Evolutionary conservation across 805 yeast genomes (phyloP), one percentile per base, ranked within the genome.

Genomic region (Saccharomycopsis fibuligera): DNA sequence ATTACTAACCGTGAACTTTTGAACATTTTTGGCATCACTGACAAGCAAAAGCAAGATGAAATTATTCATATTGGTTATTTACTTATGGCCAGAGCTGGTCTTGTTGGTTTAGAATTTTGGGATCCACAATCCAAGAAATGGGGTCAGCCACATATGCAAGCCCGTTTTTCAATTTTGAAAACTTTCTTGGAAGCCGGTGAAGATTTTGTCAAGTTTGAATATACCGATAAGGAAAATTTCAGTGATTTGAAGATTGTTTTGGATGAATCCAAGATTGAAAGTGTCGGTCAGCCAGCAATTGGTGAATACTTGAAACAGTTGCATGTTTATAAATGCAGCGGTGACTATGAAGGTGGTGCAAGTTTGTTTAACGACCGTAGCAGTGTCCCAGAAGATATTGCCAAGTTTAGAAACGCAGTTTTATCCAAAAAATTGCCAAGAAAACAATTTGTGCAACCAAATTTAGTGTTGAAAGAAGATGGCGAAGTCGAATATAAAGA

Each of bases 141-240:
- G 96, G 96, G 96, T 27, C 96, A 88, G 68, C 81, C 96, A 12
- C 96, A 88, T 63, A 86, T 87, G 88, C 95, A 87, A 68, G 96
- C 96, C 3, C 74, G 96, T 64, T 88, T 75, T 66, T 86, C 93
- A 29, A 87, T 88, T 57, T 73, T 86, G 74, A 86, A 85, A 68
- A 75, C 82, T 12, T 80, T 86, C 61, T 66, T 84, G 58, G 73
- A 79, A 47, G 82, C 88, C 0, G 81, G 84, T 25, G 65, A 68
- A 22, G 75, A 68, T 16, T 81, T 87, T 35, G 80, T 80, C 24
- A 67, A 69, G 43, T 66, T 88, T 44, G 72, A 71, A 33, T 68
- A 72, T 57, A 60, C 74, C 12, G 69, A 74, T 52, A 65, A 65
- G 4, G 73, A 68, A 22, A 68, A 68, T 48, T 80, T 59, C 59